phyloP scores from a whole-genome alignment of 1,284 basidiomycete species.

The Tilletiopsis washingtonensis region DNA sequence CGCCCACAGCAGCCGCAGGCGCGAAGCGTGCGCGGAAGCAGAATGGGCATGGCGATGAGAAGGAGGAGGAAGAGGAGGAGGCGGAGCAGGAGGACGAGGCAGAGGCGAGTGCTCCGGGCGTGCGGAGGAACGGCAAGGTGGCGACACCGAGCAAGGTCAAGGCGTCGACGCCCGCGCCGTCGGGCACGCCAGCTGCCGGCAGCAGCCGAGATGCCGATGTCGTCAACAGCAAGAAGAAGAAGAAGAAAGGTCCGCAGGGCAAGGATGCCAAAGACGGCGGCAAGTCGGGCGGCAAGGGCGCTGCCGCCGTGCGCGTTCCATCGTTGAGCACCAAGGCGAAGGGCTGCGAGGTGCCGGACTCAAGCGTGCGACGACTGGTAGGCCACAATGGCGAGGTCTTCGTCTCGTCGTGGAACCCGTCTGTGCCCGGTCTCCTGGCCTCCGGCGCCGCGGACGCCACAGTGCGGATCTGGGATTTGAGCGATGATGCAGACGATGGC shows the following conservation, averaged over 20 bases:
- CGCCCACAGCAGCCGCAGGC: too few species aligned
- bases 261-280: too few species aligned
- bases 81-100: conserved; percentile 5
- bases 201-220: neutral
- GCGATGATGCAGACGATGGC: too few species aligned
- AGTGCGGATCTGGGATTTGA: conserved; percentile 48
- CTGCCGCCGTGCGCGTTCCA: neutral
- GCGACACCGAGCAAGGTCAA: neutral
- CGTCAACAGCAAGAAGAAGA: neutral
- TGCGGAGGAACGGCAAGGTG: neutral
- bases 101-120: neutral
- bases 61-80: neutral
- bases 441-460: conserved; percentile 46
- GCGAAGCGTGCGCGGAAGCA: too few species aligned
- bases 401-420: conserved; percentile 45
- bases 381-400: conserved; percentile 45
- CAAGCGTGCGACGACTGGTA: conserved; percentile 22
- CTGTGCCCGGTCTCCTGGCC: conserved; percentile 43
- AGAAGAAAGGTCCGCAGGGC: too few species aligned
- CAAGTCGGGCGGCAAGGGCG: neutral
- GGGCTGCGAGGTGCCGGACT: conserved; percentile 12
- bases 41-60: too few species aligned
- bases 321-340: neutral
- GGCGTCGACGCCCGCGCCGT: neutral
- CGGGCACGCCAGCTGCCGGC: too few species aligned